Percentiles rank a stretch among this genome's conserved stretches.
Conservation (phyloP, 192 early-diverging fungal species). For the Phycomyces nitens region DNA sequence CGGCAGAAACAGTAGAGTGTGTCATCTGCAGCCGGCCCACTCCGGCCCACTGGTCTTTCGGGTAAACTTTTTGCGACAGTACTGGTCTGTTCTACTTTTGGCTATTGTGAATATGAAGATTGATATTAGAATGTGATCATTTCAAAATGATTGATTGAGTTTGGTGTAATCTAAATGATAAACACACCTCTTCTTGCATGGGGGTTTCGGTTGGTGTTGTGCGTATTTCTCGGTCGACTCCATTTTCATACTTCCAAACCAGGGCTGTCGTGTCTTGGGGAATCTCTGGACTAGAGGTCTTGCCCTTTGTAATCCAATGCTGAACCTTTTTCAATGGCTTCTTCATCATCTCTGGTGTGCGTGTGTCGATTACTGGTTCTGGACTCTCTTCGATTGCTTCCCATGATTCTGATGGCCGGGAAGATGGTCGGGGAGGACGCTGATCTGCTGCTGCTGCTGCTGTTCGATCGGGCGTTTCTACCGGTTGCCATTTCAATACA, state of each 20-base stretch:
- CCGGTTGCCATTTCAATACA: conserved; percentile 20
- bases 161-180: no score
- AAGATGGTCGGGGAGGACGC: not conserved
- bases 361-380: not conserved
- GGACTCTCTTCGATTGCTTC: not conserved
- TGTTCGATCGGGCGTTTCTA: conserved; percentile 18
- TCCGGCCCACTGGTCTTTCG: not conserved
- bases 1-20: conserved; percentile 59
- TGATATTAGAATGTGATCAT: no score
- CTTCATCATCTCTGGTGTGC: not conserved
- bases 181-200: not conserved
- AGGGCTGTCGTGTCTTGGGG: not conserved
- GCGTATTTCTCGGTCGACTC: not conserved
- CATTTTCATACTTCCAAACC: not conserved
- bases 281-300: not conserved
- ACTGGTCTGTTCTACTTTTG: no score
- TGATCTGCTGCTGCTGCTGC: conserved; percentile 1
- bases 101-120: no score
- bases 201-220: not conserved
- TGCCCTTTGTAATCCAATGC: conserved; percentile 1
- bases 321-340: conserved; percentile 12
- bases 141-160: no score
- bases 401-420: not conserved
- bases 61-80: no score
- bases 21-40: conserved; percentile 5